These are phyloP conservation scores for Moesziomyces sp. DNA, from an alignment of 1,284 basidiomycete species.

Conservation along the genomic window DNA sequence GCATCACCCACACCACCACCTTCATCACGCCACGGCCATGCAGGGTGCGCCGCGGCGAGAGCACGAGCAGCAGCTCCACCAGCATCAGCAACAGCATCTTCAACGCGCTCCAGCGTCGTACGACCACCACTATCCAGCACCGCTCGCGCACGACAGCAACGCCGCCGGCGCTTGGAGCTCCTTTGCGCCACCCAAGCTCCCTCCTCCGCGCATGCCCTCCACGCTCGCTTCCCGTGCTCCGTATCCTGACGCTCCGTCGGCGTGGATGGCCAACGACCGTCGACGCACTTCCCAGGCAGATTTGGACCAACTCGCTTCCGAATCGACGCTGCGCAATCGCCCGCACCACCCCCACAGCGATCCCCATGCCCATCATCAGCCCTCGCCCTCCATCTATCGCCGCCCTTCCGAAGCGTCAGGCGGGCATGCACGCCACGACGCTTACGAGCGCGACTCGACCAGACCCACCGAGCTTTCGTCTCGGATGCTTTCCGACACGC, in stretches of 20 bases:
- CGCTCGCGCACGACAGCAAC: background rate
- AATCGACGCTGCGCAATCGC: background rate
- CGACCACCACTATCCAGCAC: background rate
- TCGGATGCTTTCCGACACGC: background rate
- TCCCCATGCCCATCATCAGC: constrained; percentile 1
- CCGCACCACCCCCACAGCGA: constrained; percentile 1
- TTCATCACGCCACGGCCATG: background rate
- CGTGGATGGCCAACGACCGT: background rate
- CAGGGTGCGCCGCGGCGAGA: constrained; percentile 5
- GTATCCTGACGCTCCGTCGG: constrained; percentile 1
- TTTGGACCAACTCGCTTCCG: background rate
- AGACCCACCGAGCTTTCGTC: background rate
- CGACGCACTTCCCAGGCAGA: constrained; percentile 4
- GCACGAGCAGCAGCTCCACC: constrained; percentile 6
- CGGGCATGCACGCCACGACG: background rate
- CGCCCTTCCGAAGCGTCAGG: constrained; percentile 3
- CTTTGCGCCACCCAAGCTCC: constrained; percentile 24
- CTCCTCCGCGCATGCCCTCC: constrained; percentile 13
- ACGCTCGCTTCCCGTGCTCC: background rate
- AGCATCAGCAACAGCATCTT: background rate
- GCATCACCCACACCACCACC: background rate
- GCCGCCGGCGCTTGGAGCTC: background rate
- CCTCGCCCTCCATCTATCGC: constrained; percentile 6
- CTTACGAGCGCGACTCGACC: constrained; percentile 3
- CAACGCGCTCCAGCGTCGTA: constrained; percentile 6